Base-by-base conservation (phyloP, 345 rosid species). In the Syzygium aqueum region DNA sequence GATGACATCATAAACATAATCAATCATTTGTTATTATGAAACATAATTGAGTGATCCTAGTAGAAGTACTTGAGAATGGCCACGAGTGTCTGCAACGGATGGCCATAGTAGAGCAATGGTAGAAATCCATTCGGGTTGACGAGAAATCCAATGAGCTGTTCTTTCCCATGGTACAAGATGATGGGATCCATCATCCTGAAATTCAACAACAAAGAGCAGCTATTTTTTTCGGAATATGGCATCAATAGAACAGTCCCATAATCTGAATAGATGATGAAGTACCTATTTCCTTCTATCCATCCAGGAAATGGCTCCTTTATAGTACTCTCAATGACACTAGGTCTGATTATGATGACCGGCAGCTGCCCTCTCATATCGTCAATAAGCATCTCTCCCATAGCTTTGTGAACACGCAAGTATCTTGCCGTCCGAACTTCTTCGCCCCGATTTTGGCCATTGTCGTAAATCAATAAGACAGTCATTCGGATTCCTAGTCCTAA, bases 231-330 rank as follows among this genome's bases (percentile, higher is more conserved):
- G 40, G 80, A 73, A 73, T 37, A 33, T 73, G 80, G 49, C 80
- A 73, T 73, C 49, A 0, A 73, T 40, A 37, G 80, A 73, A 30
- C 78, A 33, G 80, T 19, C 80, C 59, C 49, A 33, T 33, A 33
- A 51, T 65, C 84, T 8, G 57, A 30, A 22, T 23, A 22, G 85
- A 28, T 23, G 17, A 25, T 10, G 77, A 84, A 13, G 25, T 87
- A 94, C 99, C 99, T 94, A 85, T 95, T 96, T 89, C 99, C 99
- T 92, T 97, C 99, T 98, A 97, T 95, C 99, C 99, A 97, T 84
- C 99, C 99, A 2, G 99, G 97, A 89, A 97, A 96, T 33, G 99
- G 99, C 51, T 97, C 99, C 89, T 90, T 93, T 91, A 87, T 94
- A 85, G 99, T 96, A 91, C 99, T 96, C 86, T 96, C 99, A 21